phyloP scores from a whole-genome alignment of 1,284 basidiomycete species.

The Tilletia caries region DNA sequence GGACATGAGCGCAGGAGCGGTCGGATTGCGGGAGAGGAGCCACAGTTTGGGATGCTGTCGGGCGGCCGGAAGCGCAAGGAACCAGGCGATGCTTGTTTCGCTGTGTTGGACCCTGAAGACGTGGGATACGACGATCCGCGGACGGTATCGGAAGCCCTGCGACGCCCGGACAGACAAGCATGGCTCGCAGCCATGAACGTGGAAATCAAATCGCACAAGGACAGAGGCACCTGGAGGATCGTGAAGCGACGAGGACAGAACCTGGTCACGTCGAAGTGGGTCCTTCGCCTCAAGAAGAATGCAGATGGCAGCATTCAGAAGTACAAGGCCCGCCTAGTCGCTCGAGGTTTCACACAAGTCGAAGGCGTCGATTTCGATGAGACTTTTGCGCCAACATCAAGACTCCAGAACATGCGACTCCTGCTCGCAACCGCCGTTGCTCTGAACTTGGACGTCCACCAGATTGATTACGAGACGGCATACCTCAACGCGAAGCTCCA shows the following conservation, averaged over 20 bases:
- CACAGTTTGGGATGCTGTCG: background rate
- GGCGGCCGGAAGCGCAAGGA: background rate
- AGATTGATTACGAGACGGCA: constrained; percentile 9
- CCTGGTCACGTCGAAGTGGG: constrained; percentile 18
- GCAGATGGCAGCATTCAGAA: constrained; percentile 14
- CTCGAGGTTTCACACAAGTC: constrained; percentile 18
- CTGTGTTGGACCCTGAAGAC: constrained; percentile 1
- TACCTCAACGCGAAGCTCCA: constrained; percentile 9
- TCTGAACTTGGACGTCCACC: background rate
- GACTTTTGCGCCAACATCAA: constrained; percentile 14
- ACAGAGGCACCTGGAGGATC: background rate
- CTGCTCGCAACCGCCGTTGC: background rate
- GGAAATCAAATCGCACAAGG: constrained; percentile 4
- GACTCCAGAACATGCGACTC: background rate
- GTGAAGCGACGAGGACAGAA: background rate
- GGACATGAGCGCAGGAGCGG: background rate
- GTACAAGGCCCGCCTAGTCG: constrained; percentile 18
- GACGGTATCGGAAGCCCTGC: background rate
- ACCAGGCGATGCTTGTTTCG: background rate
- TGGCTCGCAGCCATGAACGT: background rate
- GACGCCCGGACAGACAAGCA: background rate
- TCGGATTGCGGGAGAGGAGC: background rate
- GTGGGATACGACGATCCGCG: background rate
- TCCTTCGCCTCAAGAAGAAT: constrained; percentile 9
- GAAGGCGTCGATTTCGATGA: constrained; percentile 19